Evolutionary conservation across 495 filamentous ascomycete species (phyloP).

Genomic region (Paragyromitra xinjiangensis): DNA sequence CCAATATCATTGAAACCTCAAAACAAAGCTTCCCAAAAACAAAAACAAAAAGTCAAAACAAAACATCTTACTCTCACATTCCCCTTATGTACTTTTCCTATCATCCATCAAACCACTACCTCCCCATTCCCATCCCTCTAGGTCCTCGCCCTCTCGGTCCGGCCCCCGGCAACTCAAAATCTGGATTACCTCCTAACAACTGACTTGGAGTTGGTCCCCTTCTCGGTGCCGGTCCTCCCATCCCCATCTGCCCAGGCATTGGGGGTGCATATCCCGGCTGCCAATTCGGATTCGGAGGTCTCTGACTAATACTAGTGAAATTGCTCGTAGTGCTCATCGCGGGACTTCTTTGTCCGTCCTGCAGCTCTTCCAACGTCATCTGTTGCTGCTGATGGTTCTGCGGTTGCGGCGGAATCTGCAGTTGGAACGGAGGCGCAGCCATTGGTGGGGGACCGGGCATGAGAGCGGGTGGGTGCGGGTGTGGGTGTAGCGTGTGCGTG

Average conservation of each 20-base stretch:
- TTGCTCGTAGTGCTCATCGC: slow-evolving; percentile 78
- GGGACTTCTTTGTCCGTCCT: slow-evolving; percentile 74
- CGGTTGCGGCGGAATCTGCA: slow-evolving; percentile 56
- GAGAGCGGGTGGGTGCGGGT: slow-evolving; percentile 32
- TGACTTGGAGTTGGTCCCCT: slow-evolving; percentile 66
- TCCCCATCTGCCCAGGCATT: slow-evolving; percentile 57
- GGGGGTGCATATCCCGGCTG: slow-evolving; percentile 61
- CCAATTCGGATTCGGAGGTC: slow-evolving; percentile 89
- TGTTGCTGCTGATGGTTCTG: slow-evolving; percentile 20
- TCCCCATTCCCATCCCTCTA: slow-evolving; percentile 39
- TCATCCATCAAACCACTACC: slow-evolving; percentile 29
- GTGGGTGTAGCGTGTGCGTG: slow-evolving; percentile 58
- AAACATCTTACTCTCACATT: background rate
- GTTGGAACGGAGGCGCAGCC: slow-evolving; percentile 31
- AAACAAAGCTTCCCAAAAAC: background rate
- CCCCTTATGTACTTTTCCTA: background rate
- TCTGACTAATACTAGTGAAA: slow-evolving; percentile 86
- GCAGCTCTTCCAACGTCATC: slow-evolving; percentile 65
- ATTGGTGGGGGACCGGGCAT: slow-evolving; percentile 30
- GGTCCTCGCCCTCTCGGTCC: slow-evolving; percentile 30
- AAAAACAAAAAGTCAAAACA: slow-evolving; percentile 6
- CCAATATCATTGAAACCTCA: slow-evolving; percentile 25
- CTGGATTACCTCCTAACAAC: slow-evolving; percentile 74
- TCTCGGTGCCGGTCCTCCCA: slow-evolving; percentile 59
- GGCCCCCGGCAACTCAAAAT: slow-evolving; percentile 70